phyloP scores from a whole-genome alignment of 768 basidiomycete species.

The Suillus placidus region DNA sequence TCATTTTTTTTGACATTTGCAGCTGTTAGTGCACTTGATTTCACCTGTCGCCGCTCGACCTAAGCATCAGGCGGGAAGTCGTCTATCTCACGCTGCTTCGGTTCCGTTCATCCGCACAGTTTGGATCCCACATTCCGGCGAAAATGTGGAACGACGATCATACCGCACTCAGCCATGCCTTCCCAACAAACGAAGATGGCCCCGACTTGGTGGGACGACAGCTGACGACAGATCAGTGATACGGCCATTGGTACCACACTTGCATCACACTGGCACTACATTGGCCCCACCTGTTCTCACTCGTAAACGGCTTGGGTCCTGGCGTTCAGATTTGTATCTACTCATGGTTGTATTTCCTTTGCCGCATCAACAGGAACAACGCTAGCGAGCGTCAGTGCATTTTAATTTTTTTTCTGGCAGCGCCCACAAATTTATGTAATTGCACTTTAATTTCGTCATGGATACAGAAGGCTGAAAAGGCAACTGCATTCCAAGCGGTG shows the following conservation, averaged over 20 bases:
- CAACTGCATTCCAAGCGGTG: background rate
- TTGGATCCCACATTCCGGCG: background rate
- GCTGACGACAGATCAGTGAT: background rate
- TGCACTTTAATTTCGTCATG: slow-evolving; percentile 5
- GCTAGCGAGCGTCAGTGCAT: background rate
- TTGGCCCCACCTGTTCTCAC: background rate
- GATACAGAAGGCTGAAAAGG: background rate
- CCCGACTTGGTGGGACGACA: background rate
- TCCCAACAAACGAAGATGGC: background rate
- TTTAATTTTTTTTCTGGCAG: background rate
- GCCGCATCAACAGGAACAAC: background rate
- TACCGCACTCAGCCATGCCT: background rate
- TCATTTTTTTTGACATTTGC: background rate
- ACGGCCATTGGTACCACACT: background rate
- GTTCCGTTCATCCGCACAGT: background rate
- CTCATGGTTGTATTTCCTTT: background rate
- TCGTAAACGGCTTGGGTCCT: background rate
- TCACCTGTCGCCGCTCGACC: background rate
- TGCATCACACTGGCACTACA: background rate
- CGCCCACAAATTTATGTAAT: background rate
- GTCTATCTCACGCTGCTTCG: background rate
- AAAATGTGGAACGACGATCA: background rate
- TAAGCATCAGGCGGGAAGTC: background rate
- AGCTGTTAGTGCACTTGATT: background rate
- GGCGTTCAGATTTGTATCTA: background rate